A percentile compares a stretch with the other conserved stretches of the same genome.
Conservation (phyloP, 768 basidiomycete species). For the Dentipellis fragilis region DNA sequence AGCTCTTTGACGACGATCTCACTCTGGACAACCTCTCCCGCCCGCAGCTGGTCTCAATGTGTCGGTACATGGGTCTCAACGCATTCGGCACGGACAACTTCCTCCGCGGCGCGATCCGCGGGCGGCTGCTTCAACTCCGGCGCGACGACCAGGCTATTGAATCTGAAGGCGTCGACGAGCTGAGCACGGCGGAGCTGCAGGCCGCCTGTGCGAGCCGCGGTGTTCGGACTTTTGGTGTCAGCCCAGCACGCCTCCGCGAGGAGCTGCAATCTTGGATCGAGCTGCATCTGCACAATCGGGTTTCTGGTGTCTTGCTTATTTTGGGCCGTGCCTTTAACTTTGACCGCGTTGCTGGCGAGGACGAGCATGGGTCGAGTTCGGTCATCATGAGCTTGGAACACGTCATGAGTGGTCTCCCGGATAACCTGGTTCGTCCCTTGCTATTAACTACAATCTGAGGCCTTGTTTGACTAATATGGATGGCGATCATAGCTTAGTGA, state of each 20-base stretch:
- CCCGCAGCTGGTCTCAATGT: slow-evolving; percentile 97
- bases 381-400: slow-evolving; percentile 78
- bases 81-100: slow-evolving; percentile 99
- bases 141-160: slow-evolving; percentile 92
- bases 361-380: slow-evolving; percentile 74
- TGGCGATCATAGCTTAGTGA: slow-evolving; percentile 69
- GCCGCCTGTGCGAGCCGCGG: slow-evolving; percentile 91
- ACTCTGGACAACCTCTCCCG: slow-evolving; percentile 96
- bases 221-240: slow-evolving; percentile 80
- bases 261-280: slow-evolving; percentile 91
- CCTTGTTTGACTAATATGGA: slow-evolving; percentile 1
- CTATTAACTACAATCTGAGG: background rate
- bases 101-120: slow-evolving; percentile 83
- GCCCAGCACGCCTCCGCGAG: slow-evolving; percentile 79
- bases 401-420: slow-evolving; percentile 86
- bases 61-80: slow-evolving; percentile 94
- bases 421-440: slow-evolving; percentile 66
- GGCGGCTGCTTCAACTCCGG: slow-evolving; percentile 70
- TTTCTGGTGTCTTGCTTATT: slow-evolving; percentile 89
- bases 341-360: slow-evolving; percentile 61
- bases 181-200: slow-evolving; percentile 88
- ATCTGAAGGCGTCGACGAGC: slow-evolving; percentile 78
- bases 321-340: slow-evolving; percentile 94
- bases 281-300: slow-evolving; percentile 80
- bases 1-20: slow-evolving; percentile 94